These are phyloP conservation scores for Neltuma alba DNA, from an alignment of 306 rosid genomes.

Conservation along the genomic window DNA sequence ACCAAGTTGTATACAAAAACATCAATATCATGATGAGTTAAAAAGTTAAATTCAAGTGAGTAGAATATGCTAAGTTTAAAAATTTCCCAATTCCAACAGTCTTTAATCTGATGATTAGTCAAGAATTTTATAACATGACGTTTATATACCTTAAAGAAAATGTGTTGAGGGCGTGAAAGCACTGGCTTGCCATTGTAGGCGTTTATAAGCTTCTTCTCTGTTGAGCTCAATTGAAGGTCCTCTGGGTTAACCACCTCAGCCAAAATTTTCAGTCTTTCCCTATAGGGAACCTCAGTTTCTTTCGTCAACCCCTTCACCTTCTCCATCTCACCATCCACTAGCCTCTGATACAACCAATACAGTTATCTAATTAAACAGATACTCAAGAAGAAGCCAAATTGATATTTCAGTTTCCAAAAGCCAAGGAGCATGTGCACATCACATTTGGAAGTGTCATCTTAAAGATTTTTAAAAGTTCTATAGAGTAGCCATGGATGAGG, in stretches of 20 bases:
- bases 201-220: conserved; percentile 76
- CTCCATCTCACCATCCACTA: conserved; percentile 77
- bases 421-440: not conserved
- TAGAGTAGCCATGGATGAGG: not conserved
- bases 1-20: not conserved
- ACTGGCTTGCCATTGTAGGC: conserved; percentile 93
- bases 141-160: conserved; percentile 62
- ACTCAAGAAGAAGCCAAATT: not conserved
- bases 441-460: not conserved
- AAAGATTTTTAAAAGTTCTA: conserved; percentile 1
- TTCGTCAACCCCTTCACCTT: conserved; percentile 68
- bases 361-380: not conserved
- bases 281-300: conserved; percentile 61
- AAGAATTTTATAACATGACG: not conserved
- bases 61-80: not conserved
- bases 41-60: not conserved
- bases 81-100: not conserved
- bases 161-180: conserved; percentile 93
- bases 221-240: conserved; percentile 63
- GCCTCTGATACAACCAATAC: conserved; percentile 53
- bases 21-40: not conserved
- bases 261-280: conserved; percentile 86
- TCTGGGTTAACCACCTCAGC: conserved; percentile 87
- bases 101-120: not conserved
- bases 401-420: conserved; percentile 15